Base-by-base conservation (phyloP, 805 yeast species). In the Lachancea lanzarotensis region DNA sequence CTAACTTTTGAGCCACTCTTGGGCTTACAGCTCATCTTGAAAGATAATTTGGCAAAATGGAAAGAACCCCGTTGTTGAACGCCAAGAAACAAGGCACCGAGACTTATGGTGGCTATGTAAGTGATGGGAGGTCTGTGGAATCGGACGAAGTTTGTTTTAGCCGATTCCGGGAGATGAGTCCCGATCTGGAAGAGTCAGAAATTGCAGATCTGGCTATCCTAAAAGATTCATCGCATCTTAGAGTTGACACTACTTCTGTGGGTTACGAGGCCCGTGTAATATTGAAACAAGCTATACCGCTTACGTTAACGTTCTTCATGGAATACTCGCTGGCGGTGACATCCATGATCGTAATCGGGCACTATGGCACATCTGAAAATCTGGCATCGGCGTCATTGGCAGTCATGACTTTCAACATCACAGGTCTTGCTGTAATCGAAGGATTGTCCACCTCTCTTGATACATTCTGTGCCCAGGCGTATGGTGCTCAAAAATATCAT, bases 391-490 rank as follows among this genome's bases (percentile, higher is more conserved):
- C 81, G 3, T 79, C 87, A 1, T 69, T 83, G 57, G 86, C 85
- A 1, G 73, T 81, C 1, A 82, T 82, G 85, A 82, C 88, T 1
- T 83, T 83, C 34, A 79, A 78, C 49, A 79, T 83, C 47, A 79
- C 87, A 0, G 76, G 75, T 9, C 78, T 79, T 44, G 81, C 87
- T 2, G 73, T 82, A 39, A 75, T 81, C 41, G 84, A 81, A 55
- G 91, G 91, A 7, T 72, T 82, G 57, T 78, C 87, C 1, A 82
- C 90, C 0, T 81, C 86, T 38, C 67, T 83, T 42, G 91, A 83
- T 57, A 82, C 90, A 0, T 69, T 83, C 37, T 82, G 89, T 51
- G 76, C 89, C 1, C 89, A 84, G 59, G 86, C 89, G 0, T 83
- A 72, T 56, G 89, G 90, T 3, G 86, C 88, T 5, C 78, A 76